A percentile compares a stretch with the other conserved stretches of the same genome.
Evolutionary conservation across 768 basidiomycete species (phyloP).

Genomic region (Lactarius pseudohatsudake): DNA sequence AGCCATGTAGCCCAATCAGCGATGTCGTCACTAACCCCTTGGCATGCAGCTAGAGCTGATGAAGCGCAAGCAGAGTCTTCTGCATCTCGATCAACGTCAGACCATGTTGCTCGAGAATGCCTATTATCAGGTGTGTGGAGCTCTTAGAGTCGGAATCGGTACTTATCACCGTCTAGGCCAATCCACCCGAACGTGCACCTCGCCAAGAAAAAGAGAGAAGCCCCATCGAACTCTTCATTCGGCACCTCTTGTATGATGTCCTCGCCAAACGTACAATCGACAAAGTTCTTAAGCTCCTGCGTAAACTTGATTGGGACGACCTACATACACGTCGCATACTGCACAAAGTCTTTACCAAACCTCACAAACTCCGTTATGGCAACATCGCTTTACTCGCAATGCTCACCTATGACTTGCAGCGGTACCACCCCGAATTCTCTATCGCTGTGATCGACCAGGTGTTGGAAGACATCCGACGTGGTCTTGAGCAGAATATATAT

Average conservation of each 20-base stretch:
- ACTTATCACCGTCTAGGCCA: slow-evolving; percentile 59
- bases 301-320: slow-evolving; percentile 97
- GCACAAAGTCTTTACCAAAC: slow-evolving; percentile 92
- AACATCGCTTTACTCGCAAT: slow-evolving; percentile 90
- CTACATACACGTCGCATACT: slow-evolving; percentile 56
- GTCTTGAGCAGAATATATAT: slow-evolving; percentile 93
- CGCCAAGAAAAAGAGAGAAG: slow-evolving; percentile 82
- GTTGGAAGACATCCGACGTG: slow-evolving; percentile 86
- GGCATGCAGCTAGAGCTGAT: slow-evolving; percentile 78
- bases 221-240: slow-evolving; percentile 90
- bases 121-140: slow-evolving; percentile 79
- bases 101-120: slow-evolving; percentile 92
- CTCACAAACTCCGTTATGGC: slow-evolving; percentile 95
- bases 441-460: slow-evolving; percentile 92
- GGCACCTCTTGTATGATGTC: slow-evolving; percentile 92
- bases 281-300: slow-evolving; percentile 88
- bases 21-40: neutral
- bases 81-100: slow-evolving; percentile 92
- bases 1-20: slow-evolving; percentile 20
- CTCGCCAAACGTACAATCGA: slow-evolving; percentile 92
- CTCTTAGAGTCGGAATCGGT: slow-evolving; percentile 1
- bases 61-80: slow-evolving; percentile 90
- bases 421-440: slow-evolving; percentile 88
- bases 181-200: slow-evolving; percentile 91
- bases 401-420: slow-evolving; percentile 91